phyloP scores from a whole-genome alignment of 2,329 filamentous ascomycete species.

The Didymosphaeria variabile region DNA sequence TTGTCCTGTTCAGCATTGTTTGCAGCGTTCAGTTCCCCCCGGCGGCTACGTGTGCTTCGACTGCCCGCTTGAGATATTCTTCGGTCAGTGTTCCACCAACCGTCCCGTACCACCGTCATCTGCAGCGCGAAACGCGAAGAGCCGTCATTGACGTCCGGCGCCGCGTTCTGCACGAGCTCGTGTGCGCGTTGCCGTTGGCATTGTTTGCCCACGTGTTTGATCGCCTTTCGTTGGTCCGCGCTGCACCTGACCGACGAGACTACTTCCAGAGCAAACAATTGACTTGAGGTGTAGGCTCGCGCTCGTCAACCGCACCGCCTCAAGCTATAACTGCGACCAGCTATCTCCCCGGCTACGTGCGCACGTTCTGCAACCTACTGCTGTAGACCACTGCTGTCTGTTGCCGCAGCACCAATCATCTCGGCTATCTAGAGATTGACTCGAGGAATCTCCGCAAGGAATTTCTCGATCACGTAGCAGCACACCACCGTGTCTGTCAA shows the following conservation, averaged over 20 bases:
- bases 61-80: constrained; percentile 24
- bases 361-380: constrained; percentile 41
- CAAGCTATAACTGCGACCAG: constrained; percentile 37
- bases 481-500: constrained; percentile 45
- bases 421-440: constrained; percentile 39
- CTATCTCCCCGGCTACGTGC: constrained; percentile 41
- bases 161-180: constrained; percentile 19
- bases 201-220: constrained; percentile 45
- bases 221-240: constrained; percentile 34
- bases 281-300: constrained; percentile 44
- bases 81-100: constrained; percentile 34
- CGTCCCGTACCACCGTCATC: constrained; percentile 26
- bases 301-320: constrained; percentile 27
- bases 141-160: constrained; percentile 13
- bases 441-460: constrained; percentile 26
- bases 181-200: constrained; percentile 21
- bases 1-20: constrained; percentile 49
- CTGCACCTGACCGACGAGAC: constrained; percentile 30
- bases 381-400: constrained; percentile 33
- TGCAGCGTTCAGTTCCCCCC: constrained; percentile 47
- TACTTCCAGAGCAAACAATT: constrained; percentile 45
- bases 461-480: constrained; percentile 19
- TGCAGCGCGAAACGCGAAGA: constrained; percentile 27
- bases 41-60: constrained; percentile 23
- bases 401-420: constrained; percentile 27